A percentile compares a stretch with the other conserved stretches of the same genome.
These are phyloP conservation scores for Xylaria sp. DNA, from an alignment of 2,329 filamentous ascomycete genomes.

Conservation along the genomic window DNA sequence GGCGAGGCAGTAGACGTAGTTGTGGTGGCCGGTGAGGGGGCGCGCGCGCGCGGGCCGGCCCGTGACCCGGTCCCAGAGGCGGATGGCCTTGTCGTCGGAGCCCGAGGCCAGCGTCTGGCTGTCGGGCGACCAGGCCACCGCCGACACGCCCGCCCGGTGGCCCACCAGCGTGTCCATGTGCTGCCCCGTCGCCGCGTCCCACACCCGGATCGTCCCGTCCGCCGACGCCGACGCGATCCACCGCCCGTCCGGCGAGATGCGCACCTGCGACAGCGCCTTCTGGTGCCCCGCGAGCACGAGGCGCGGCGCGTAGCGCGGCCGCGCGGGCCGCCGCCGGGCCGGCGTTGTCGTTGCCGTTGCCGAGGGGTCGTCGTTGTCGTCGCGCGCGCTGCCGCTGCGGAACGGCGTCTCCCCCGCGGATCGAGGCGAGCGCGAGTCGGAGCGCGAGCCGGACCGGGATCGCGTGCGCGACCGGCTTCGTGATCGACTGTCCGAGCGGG, in stretches of 20 bases:
- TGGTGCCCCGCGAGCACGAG: conserved; percentile 77
- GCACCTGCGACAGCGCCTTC: conserved; percentile 78
- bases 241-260: conserved; percentile 86
- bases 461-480: conserved; percentile 17
- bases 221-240: conserved; percentile 91
- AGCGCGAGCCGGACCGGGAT: conserved; percentile 14
- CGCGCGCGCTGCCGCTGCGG: conserved; percentile 10
- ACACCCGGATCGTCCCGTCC: conserved; percentile 89
- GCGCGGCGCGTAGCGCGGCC: conserved; percentile 69
- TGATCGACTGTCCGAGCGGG: conserved; percentile 7
- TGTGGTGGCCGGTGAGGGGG: conserved; percentile 84
- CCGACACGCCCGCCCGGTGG: conserved; percentile 89
- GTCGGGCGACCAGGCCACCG: conserved; percentile 92
- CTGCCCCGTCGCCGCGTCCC: conserved; percentile 76
- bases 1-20: conserved; percentile 91
- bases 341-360: too few species aligned
- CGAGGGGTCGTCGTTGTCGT: conserved; percentile 12
- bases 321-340: conserved; percentile 51
- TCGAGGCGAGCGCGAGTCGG: conserved; percentile 14
- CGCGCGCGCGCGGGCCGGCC: conserved; percentile 57
- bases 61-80: conserved; percentile 81
- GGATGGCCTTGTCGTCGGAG: conserved; percentile 93
- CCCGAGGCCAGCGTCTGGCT: conserved; percentile 85
- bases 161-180: conserved; percentile 89
- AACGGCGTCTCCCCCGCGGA: conserved; percentile 25